A percentile compares a stretch with the other conserved stretches of the same genome.
phyloP scores from a whole-genome alignment of 2,329 filamentous ascomycete species.

The Endothia cerciana region DNA sequence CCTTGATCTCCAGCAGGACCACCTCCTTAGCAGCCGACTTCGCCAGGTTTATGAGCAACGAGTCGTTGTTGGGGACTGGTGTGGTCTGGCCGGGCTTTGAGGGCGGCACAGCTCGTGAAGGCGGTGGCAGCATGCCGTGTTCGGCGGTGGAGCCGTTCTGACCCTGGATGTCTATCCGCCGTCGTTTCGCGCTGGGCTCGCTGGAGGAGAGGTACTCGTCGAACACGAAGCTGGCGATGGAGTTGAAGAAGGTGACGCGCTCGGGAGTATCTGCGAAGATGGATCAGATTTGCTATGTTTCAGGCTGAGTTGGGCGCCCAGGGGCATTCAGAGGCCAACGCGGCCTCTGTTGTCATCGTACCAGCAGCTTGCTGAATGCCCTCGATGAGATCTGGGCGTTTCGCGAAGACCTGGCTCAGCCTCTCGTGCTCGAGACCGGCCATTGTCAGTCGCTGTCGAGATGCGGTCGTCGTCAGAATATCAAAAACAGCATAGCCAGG shows the following conservation, averaged over 20 bases:
- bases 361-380: conserved; percentile 58
- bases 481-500: not conserved
- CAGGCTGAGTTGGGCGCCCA: not conserved
- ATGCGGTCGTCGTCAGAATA: not conserved
- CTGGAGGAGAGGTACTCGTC: conserved; percentile 17
- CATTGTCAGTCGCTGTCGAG: conserved; percentile 9
- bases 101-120: conserved; percentile 8
- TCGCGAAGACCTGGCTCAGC: conserved; percentile 56
- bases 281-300: not conserved
- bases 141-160: conserved; percentile 25
- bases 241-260: conserved; percentile 58
- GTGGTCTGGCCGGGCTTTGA: conserved; percentile 14
- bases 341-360: conserved; percentile 36
- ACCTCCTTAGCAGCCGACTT: conserved; percentile 51
- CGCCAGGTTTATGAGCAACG: conserved; percentile 27
- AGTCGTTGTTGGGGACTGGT: conserved; percentile 24
- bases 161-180: conserved; percentile 21
- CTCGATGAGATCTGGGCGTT: conserved; percentile 59
- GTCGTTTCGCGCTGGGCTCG: conserved; percentile 28
- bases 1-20: conserved; percentile 63
- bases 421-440: conserved; percentile 52
- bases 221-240: conserved; percentile 33
- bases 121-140: conserved; percentile 19
- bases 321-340: not conserved
- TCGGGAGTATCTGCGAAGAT: conserved; percentile 51